A percentile compares a stretch with the other conserved stretches of the same genome.
These are phyloP conservation scores for Leccinum variicolor DNA, from an alignment of 768 basidiomycete genomes.

Conservation along the genomic window DNA sequence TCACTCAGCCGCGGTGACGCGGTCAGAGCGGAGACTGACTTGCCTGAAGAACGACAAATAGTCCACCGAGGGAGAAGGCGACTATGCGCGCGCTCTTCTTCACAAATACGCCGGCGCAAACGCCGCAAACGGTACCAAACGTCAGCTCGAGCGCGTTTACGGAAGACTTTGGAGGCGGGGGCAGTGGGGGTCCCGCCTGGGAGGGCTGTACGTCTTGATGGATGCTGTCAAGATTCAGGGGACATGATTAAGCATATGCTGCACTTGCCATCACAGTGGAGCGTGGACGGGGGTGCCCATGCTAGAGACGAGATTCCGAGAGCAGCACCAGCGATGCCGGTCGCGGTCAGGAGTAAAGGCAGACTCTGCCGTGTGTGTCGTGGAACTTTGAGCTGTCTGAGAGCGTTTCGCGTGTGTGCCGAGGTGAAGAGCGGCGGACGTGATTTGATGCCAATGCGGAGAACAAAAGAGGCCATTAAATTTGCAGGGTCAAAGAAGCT, in stretches of 20 bases:
- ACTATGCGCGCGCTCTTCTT: constrained; percentile 88
- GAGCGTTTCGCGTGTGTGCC: constrained; percentile 1
- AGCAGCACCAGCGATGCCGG: constrained; percentile 40
- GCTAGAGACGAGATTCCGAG: constrained; percentile 41
- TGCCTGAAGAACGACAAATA: constrained; percentile 90
- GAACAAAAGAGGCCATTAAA: constrained; percentile 15
- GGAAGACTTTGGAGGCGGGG: constrained; percentile 63
- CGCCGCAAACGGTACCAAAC: constrained; percentile 85
- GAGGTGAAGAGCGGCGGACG: not conserved
- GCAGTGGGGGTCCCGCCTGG: constrained; percentile 9
- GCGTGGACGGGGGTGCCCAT: constrained; percentile 21
- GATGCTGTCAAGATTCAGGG: constrained; percentile 4
- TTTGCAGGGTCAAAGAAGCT: not conserved
- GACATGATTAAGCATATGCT: not conserved
- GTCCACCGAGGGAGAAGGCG: constrained; percentile 85
- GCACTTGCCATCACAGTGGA: constrained; percentile 55
- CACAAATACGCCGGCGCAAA: constrained; percentile 90
- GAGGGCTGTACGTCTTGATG: constrained; percentile 11
- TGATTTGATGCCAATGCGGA: constrained; percentile 20
- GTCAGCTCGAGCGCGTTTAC: constrained; percentile 79
- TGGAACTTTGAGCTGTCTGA: not conserved
- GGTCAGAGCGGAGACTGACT: constrained; percentile 13
- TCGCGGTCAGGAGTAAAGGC: constrained; percentile 24
- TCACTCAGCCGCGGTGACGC: constrained; percentile 1
- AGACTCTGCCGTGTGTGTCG: constrained; percentile 8